Evolutionary conservation across 306 rosid species (phyloP).

Genomic region (Parietaria judaica): DNA sequence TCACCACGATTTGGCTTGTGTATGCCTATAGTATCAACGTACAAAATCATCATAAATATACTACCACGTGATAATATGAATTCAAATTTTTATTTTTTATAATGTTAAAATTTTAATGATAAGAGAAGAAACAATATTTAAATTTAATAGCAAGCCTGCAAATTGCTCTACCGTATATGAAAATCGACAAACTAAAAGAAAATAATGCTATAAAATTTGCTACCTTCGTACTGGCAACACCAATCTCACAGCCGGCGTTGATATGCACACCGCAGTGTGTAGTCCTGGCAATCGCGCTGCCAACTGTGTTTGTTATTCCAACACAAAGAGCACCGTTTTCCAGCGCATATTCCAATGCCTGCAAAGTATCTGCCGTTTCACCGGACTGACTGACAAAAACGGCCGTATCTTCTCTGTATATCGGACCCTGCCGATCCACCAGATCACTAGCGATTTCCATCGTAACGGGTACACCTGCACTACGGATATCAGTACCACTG

Average conservation of each 20-base stretch:
- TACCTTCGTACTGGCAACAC: slow-evolving; percentile 99
- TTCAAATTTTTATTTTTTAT: too few relatives aligned
- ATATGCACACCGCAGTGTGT: slow-evolving; percentile 98
- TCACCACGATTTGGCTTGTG: slow-evolving; percentile 97
- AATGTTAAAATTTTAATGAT: too few relatives aligned
- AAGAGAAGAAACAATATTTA: too few relatives aligned
- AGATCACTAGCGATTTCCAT: slow-evolving; percentile 99
- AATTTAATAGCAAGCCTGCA: too few relatives aligned
- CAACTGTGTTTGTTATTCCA: slow-evolving; percentile 92
- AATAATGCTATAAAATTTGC: slow-evolving; percentile 4
- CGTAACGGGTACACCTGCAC: slow-evolving; percentile 83
- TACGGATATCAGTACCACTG: slow-evolving; percentile 9
- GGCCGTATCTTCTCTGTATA: slow-evolving; percentile 93
- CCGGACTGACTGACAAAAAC: slow-evolving; percentile 98
- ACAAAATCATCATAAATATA: too few relatives aligned
- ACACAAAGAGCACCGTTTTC: slow-evolving; percentile 95
- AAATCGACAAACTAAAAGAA: slow-evolving; percentile 10
- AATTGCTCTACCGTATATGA: background rate
- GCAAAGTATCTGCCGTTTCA: slow-evolving; percentile 94
- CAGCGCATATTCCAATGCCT: slow-evolving; percentile 83
- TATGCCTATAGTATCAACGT: slow-evolving; percentile 51
- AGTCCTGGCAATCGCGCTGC: slow-evolving; percentile 88
- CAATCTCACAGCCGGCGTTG: slow-evolving; percentile 98
- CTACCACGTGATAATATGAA: too few relatives aligned
- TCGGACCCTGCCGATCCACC: slow-evolving; percentile 92